These are phyloP conservation scores for Ceratobasidium papillatum DNA, from an alignment of 1,284 basidiomycete genomes.

Conservation along the genomic window DNA sequence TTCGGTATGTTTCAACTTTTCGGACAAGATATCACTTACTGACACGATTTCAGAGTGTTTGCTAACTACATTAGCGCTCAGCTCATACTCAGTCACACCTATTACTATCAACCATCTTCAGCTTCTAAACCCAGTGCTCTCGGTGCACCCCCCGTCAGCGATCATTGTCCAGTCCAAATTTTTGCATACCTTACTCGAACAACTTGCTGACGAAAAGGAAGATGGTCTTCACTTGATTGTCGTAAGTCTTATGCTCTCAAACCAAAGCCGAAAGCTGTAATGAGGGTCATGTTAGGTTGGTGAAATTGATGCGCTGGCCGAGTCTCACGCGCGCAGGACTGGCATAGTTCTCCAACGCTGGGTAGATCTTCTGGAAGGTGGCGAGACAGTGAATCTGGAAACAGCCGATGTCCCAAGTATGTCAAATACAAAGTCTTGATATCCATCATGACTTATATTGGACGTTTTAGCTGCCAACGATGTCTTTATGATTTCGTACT, in stretches of 20 bases:
- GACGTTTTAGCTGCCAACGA: constrained; percentile 54
- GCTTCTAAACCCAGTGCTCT: constrained; percentile 68
- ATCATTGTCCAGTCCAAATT: constrained; percentile 71
- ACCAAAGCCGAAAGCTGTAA: constrained; percentile 45
- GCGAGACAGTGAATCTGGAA: constrained; percentile 47
- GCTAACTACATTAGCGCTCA: constrained; percentile 76
- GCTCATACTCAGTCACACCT: constrained; percentile 72
- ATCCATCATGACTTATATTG: not conserved
- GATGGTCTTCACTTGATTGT: constrained; percentile 69
- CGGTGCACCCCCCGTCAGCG: constrained; percentile 68
- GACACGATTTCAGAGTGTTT: constrained; percentile 68
- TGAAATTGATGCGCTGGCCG: constrained; percentile 54
- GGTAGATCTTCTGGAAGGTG: constrained; percentile 67
- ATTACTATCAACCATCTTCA: constrained; percentile 68
- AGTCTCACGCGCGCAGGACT: constrained; percentile 52
- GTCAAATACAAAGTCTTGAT: not conserved
- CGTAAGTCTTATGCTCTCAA: constrained; percentile 57
- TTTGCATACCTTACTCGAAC: constrained; percentile 69
- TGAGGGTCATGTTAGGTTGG: constrained; percentile 47
- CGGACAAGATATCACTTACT: not conserved
- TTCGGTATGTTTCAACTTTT: constrained; percentile 60
- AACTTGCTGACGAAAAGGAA: constrained; percentile 66
- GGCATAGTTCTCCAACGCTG: constrained; percentile 63
- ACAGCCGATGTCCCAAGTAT: constrained; percentile 40
- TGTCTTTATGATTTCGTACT: constrained; percentile 74